Percentiles rank a stretch among this genome's conserved stretches.
These are phyloP conservation scores for Trichosporon ovoides DNA, from an alignment of 1,284 basidiomycete species.

Conservation along the genomic window DNA sequence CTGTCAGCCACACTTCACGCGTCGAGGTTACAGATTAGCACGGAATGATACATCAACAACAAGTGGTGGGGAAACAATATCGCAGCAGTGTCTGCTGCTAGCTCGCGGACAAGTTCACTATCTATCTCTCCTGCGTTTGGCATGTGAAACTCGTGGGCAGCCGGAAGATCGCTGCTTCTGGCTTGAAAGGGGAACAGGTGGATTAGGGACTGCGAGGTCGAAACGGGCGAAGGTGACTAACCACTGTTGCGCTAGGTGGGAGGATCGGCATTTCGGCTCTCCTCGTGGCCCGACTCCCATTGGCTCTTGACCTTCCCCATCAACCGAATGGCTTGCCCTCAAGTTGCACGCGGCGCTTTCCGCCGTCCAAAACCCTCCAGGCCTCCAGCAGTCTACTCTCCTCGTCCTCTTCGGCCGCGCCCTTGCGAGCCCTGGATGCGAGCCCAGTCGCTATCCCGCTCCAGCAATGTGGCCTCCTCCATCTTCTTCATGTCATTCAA, in stretches of 20 bases:
- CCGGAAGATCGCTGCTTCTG: background rate
- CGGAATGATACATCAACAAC: too few species aligned
- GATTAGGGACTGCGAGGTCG: background rate
- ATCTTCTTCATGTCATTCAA: slow-evolving; percentile 45
- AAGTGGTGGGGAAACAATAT: too few species aligned
- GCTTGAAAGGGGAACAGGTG: background rate
- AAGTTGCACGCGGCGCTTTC: too few species aligned
- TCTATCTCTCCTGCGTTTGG: background rate
- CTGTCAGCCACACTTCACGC: too few species aligned
- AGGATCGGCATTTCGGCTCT: slow-evolving; percentile 5
- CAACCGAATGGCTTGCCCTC: background rate
- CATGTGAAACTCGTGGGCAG: background rate
- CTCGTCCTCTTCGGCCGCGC: slow-evolving; percentile 36
- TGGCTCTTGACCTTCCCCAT: background rate
- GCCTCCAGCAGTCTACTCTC: slow-evolving; percentile 24
- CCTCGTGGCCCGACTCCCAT: background rate
- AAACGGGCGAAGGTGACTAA: slow-evolving; percentile 2
- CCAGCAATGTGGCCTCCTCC: slow-evolving; percentile 43
- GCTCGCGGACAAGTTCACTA: background rate
- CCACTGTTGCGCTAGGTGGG: background rate
- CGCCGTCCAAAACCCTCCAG: too few species aligned
- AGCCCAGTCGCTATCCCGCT: slow-evolving; percentile 47
- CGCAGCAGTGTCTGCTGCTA: too few species aligned
- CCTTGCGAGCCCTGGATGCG: slow-evolving; percentile 42
- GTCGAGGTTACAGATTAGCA: too few species aligned